Conservation (phyloP, 2,329 filamentous ascomycete species). For the Trichoderma semiorbis region DNA sequence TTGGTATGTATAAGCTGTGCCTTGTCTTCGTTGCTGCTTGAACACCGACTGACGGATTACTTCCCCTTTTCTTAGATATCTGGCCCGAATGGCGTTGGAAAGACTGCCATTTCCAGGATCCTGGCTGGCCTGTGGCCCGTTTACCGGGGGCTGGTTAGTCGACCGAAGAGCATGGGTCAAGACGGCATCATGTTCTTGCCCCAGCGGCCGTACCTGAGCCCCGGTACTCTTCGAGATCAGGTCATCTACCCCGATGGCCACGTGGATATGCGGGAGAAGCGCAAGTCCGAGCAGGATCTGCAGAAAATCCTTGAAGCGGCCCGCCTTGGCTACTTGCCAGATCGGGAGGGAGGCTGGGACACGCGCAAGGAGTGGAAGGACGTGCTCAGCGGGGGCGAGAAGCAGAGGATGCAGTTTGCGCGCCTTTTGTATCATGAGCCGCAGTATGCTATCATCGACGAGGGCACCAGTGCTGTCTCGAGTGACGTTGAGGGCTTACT, state of each 20-base stretch:
- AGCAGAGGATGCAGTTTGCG: conserved; percentile 91
- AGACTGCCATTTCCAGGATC: conserved; percentile 81
- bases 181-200: conserved; percentile 99
- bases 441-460: conserved; percentile 88
- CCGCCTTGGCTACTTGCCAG: conserved; percentile 80
- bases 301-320: conserved; percentile 77
- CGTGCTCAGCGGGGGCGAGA: conserved; percentile 93
- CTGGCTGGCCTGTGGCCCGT: conserved; percentile 94
- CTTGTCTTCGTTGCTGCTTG: not conserved
- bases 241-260: conserved; percentile 97
- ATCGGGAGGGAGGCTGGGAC: conserved; percentile 94
- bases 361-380: conserved; percentile 98
- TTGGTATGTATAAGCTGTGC: conserved; percentile 45
- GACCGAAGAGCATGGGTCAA: conserved; percentile 73
- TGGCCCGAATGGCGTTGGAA: conserved; percentile 90
- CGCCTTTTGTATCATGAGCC: conserved; percentile 92
- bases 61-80: conserved; percentile 57
- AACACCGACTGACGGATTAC: not conserved
- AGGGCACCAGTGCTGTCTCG: conserved; percentile 90
- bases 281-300: conserved; percentile 74
- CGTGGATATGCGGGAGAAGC: conserved; percentile 83
- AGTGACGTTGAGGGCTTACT: conserved; percentile 91
- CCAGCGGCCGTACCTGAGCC: conserved; percentile 86
- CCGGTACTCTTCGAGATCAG: conserved; percentile 91
- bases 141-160: conserved; percentile 86